Conservation (phyloP, 2,329 filamentous ascomycete species). For the Karstenula rhodostoma region DNA sequence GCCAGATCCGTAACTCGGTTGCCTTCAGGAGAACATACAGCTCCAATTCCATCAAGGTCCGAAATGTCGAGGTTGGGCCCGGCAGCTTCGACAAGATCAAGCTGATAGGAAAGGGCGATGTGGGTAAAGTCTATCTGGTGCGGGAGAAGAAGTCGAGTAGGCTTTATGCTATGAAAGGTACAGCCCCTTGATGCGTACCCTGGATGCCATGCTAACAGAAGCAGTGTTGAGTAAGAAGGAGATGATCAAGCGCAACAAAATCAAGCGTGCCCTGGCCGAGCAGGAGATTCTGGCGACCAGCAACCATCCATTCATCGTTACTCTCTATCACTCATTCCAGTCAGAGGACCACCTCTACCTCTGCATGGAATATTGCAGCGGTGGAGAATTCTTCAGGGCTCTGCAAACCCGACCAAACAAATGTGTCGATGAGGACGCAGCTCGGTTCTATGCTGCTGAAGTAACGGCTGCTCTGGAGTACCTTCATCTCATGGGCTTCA, state of each 20-base stretch:
- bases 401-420: constrained; percentile 96
- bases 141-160: constrained; percentile 96
- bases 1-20: constrained; percentile 69
- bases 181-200: constrained; percentile 32
- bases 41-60: constrained; percentile 98
- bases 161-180: constrained; percentile 98
- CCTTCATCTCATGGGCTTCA: constrained; percentile 98
- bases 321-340: constrained; percentile 98
- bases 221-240: constrained; percentile 98
- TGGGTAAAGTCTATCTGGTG: constrained; percentile 97
- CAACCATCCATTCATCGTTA: constrained; percentile 99
- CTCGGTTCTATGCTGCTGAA: constrained; percentile 95
- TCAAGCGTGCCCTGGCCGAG: constrained; percentile 96
- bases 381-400: constrained; percentile 97
- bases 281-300: constrained; percentile 98
- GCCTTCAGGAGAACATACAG: constrained; percentile 96
- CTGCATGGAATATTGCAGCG: constrained; percentile 99
- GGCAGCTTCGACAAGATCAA: constrained; percentile 99
- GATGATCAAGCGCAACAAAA: constrained; percentile 99
- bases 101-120: constrained; percentile 97
- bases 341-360: constrained; percentile 98
- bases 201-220: constrained; percentile 34
- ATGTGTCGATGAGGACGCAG: constrained; percentile 95
- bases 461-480: constrained; percentile 97
- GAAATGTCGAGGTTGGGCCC: constrained; percentile 94